A percentile compares a stretch with the other conserved stretches of the same genome.
Conservation (phyloP, 257 asterid species). For the Anisodus acutangulus region DNA sequence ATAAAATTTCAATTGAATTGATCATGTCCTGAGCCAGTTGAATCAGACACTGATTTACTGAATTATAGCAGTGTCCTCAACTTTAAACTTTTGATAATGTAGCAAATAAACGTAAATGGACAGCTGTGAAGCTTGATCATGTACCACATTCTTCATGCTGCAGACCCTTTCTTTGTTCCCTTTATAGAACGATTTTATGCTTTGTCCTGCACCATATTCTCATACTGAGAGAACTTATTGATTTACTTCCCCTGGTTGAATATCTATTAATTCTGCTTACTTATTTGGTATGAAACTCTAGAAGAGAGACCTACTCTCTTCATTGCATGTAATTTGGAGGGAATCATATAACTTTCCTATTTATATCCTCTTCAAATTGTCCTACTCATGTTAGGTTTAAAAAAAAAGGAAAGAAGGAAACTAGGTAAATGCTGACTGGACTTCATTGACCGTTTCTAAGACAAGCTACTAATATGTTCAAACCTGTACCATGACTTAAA, state of each 20-base stretch:
- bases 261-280: not conserved
- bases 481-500: not conserved
- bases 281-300: not conserved
- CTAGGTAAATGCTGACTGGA: not conserved
- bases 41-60: not conserved
- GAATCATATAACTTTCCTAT: not conserved
- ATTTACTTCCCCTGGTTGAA: not conserved
- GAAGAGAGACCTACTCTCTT: not conserved
- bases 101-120: not conserved
- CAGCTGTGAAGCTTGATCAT: not conserved
- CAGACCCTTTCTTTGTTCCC: not conserved
- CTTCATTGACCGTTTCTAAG: not conserved
- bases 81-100: not conserved
- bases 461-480: conserved; percentile 12
- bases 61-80: not conserved
- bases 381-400: not conserved
- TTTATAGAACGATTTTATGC: not conserved
- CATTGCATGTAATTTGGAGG: not conserved
- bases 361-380: not conserved
- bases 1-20: not conserved
- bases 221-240: conserved; percentile 10
- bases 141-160: not conserved
- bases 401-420: not conserved
- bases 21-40: not conserved
- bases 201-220: not conserved